phyloP scores from a whole-genome alignment of 1,284 basidiomycete species.

The Malassezia pachydermatis region DNA sequence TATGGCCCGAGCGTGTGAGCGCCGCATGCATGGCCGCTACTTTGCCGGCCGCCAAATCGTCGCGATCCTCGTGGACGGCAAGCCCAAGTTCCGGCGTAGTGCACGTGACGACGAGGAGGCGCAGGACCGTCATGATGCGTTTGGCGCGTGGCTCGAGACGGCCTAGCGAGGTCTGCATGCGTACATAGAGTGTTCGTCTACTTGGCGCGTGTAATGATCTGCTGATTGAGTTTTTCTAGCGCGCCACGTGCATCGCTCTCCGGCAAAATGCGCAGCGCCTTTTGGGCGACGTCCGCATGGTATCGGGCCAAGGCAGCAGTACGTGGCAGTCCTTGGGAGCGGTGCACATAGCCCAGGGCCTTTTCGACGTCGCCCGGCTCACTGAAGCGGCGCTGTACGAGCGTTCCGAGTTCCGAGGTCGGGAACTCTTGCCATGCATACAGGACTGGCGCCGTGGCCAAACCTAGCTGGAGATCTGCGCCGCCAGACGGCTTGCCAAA shows the following conservation, averaged over 20 bases:
- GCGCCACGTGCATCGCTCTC: constrained; percentile 36
- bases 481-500: constrained; percentile 73
- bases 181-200: constrained; percentile 14
- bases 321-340: constrained; percentile 31
- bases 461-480: constrained; percentile 72
- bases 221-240: constrained; percentile 29
- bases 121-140: constrained; percentile 16
- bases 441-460: constrained; percentile 84
- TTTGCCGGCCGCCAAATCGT: constrained; percentile 75
- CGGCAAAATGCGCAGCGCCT: constrained; percentile 29
- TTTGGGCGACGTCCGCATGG: constrained; percentile 28
- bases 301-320: constrained; percentile 39
- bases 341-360: constrained; percentile 51
- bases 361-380: constrained; percentile 72
- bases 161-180: constrained; percentile 1
- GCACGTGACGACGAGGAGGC: constrained; percentile 20
- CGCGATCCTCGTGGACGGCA: constrained; percentile 69
- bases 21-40: constrained; percentile 93
- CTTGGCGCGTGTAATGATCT: constrained; percentile 36
- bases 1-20: constrained; percentile 57
- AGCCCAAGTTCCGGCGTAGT: constrained; percentile 60
- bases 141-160: constrained; percentile 29
- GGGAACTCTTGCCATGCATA: constrained; percentile 81
- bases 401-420: constrained; percentile 55
- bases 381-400: constrained; percentile 76